These are phyloP conservation scores for Trichoderma sp. DNA, from an alignment of 2,329 filamentous ascomycete species.

Conservation along the genomic window DNA sequence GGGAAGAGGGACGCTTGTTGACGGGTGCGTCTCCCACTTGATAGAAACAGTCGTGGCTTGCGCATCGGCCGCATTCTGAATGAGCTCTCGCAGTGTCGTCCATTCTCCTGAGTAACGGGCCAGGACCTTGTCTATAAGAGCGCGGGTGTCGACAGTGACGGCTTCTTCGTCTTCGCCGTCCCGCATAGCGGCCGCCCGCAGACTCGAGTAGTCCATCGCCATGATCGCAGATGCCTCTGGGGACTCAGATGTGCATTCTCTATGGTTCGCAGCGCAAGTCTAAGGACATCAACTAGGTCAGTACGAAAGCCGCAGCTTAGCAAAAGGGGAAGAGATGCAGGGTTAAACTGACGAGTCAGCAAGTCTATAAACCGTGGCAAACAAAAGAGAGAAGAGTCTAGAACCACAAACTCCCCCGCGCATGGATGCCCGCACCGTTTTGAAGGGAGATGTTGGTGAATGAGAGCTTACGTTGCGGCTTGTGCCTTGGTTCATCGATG, in stretches of 20 bases:
- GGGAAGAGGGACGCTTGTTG: slow-evolving; percentile 72
- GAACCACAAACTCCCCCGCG: background rate
- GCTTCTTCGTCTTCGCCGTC: slow-evolving; percentile 92
- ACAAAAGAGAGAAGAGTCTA: background rate
- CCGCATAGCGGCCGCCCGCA: slow-evolving; percentile 84
- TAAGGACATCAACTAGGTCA: background rate
- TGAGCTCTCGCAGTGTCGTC: slow-evolving; percentile 84
- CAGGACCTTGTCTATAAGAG: slow-evolving; percentile 95
- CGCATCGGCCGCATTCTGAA: slow-evolving; percentile 98
- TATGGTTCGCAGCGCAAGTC: background rate
- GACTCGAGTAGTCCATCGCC: slow-evolving; percentile 69
- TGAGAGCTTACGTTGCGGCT: slow-evolving; percentile 6
- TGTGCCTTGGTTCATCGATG: background rate
- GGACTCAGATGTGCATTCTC: background rate
- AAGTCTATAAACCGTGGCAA: background rate
- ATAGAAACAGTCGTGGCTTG: slow-evolving; percentile 87
- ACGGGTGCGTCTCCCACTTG: slow-evolving; percentile 89
- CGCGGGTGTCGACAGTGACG: slow-evolving; percentile 95
- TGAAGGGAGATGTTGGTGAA: background rate
- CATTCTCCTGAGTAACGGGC: slow-evolving; percentile 97
- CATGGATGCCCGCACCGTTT: background rate
- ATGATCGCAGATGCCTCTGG: background rate
- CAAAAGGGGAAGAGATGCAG: background rate
- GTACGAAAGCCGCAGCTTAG: background rate
- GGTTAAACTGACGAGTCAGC: background rate